Base-by-base conservation (phyloP, 805 yeast species). In the Ogataea allantospora region DNA sequence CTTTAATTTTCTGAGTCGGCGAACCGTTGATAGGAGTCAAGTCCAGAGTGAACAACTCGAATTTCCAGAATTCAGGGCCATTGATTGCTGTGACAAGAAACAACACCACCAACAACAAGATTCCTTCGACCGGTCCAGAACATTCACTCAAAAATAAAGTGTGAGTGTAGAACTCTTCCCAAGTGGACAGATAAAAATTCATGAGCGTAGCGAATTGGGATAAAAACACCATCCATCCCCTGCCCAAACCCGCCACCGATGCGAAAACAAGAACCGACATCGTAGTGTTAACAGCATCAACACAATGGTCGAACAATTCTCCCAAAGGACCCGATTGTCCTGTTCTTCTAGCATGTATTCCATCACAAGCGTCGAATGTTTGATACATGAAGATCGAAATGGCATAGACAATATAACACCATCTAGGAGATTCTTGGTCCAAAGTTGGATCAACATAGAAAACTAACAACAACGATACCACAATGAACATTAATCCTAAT, bases 121-220 rank as follows among this genome's bases (percentile, higher is more conserved):
- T 85, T 2, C 98, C 98, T 62, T 89, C 98, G 3, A 91, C 97
- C 0, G 98, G 98, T 0, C 98, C 98, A 10, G 95, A 83, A 52
- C 87, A 79, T 45, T 73, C 80, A 23, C 91, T 78, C 36, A 89
- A 67, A 59, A 72, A 89, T 34, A 89, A 67, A 31, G 78, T 80
- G 52, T 88, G 95, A 1, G 97, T 89, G 57, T 88, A 91, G 60
- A 77, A 89, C 58, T 88, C 96, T 63, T 89, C 98, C 97, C 97
- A 89, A 1, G 97, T 89, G 25, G 95, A 81, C 33, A 86, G 58
- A 58, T 88, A 89, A 60, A 89, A 91, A 61, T 89, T 89, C 44
- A 83, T 76, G 35, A 86, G 70, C 2, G 85, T 68, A 4, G 85
- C 88, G 58, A 84, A 80, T 50, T 85, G 88, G 3, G 88, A 66